Conservation (phyloP, 177 flowering plant species). For the Telopea speciosissima region DNA sequence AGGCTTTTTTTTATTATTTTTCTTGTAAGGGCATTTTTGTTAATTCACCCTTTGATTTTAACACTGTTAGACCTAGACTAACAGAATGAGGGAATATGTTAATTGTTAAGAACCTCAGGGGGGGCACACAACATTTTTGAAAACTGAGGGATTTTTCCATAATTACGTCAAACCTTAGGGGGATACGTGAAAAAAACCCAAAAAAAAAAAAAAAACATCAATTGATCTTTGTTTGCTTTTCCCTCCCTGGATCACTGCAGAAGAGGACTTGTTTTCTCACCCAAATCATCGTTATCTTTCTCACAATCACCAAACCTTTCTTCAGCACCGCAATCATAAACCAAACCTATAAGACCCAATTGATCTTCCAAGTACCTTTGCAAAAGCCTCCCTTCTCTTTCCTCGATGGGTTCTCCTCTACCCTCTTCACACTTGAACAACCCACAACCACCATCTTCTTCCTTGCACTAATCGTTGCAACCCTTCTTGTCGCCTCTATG, state of each 20-base stretch:
- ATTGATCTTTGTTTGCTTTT: not conserved
- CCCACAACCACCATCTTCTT: not conserved
- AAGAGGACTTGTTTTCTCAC: not conserved
- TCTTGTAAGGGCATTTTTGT: no score
- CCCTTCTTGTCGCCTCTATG: not conserved
- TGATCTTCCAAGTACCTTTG: constrained; percentile 16
- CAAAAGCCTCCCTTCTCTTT: constrained; percentile 1
- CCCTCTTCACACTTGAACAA: not conserved
- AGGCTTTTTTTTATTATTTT: no score
- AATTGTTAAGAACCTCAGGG: no score
- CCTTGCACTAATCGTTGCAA: not conserved
- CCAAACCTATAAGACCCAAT: constrained; percentile 7
- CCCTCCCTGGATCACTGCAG: not conserved
- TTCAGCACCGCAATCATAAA: constrained; percentile 5
- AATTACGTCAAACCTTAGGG: no score
- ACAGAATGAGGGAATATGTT: no score
- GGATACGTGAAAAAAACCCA: no score
- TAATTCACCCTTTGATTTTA: no score
- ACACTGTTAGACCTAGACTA: no score
- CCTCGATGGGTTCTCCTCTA: not conserved
- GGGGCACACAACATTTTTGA: no score
- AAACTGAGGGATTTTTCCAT: no score
- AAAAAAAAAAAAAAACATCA: no score
- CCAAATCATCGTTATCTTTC: not conserved
- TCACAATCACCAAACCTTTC: not conserved